Evolutionary conservation across 768 basidiomycete species (phyloP), one percentile per base, ranked within the genome.

Genomic region (Russula dissimulans): DNA sequence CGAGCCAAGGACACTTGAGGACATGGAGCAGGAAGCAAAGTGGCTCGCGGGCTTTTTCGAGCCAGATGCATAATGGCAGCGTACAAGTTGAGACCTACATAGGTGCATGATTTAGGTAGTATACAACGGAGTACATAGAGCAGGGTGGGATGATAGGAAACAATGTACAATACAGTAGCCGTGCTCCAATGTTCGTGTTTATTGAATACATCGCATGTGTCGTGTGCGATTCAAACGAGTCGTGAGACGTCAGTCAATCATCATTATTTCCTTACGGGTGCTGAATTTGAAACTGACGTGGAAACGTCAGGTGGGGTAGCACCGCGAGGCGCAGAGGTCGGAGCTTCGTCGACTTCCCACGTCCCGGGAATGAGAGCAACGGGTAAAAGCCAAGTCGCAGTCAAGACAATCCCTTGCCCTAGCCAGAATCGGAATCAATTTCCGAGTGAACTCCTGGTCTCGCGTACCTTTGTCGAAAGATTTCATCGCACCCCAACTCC

Each of bases 331-430:
- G 32, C 39, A 1, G 44, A 38, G 4, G 18, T 50, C 8, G 31
- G 9, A 6, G 14, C 26, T 36, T 74, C 65, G 10, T 69, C 65
- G 7, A 69, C 77, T 47, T 89, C 82, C 87, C 89, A 88, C 2
- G 86, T 77, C 64, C 85, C 81, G 5, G 90, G 89, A 36, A 92
- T 77, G 54, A 91, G 74, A 5, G 86, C 82, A 32, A 91, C 79
- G 17, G 89, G 87, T 18, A 90, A 73, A 46, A 91, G 70, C 90
- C 90, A 92, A 14, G 89, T 89, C 36, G 90, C 90, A 8, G 84
- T 87, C 62, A 92, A 71, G 49, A 87, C 83, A n/a, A 91, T 85
- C 2, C 90, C 90, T 63, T 87, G 75, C 0, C 89, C 89, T 87
- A 57, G 22, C 47, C 39, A 62, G 12, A 55, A 32, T 66, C 10